These are phyloP conservation scores for Terfezia claveryi DNA, from an alignment of 495 filamentous ascomycete species.

Conservation along the genomic window DNA sequence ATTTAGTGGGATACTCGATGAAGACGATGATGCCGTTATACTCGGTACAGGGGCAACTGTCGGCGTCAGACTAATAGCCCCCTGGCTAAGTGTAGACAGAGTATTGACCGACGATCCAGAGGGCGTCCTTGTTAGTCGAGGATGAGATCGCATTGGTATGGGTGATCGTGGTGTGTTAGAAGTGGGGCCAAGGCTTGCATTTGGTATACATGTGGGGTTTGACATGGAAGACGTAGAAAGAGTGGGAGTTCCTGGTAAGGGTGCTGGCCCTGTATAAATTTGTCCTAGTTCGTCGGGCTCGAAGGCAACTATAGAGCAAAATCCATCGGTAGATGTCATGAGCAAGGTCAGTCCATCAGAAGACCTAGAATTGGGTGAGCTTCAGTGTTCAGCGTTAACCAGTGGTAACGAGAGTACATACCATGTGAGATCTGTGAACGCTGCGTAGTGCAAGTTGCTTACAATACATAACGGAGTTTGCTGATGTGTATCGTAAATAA, in stretches of 20 bases:
- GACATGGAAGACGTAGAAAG: constrained; percentile 13
- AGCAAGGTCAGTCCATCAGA: constrained; percentile 75
- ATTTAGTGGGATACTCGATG: constrained; percentile 33
- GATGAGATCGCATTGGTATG: constrained; percentile 27
- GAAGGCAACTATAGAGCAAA: constrained; percentile 83
- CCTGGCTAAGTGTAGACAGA: constrained; percentile 21
- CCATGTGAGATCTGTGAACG: constrained; percentile 93
- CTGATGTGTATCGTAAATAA: constrained; percentile 95
- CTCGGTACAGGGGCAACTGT: constrained; percentile 51
- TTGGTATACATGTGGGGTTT: constrained; percentile 42
- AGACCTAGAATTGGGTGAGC: constrained; percentile 37
- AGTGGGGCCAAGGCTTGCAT: constrained; percentile 29
- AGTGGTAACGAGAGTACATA: constrained; percentile 24
- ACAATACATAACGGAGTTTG: constrained; percentile 77
- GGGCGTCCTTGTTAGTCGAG: constrained; percentile 60
- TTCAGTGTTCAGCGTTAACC: neutral
- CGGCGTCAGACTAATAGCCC: constrained; percentile 37
- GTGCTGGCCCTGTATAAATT: neutral
- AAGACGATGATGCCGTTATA: constrained; percentile 24
- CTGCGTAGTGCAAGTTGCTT: constrained; percentile 90
- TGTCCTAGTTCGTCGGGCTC: constrained; percentile 56
- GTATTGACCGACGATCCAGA: constrained; percentile 72
- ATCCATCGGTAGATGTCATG: constrained; percentile 94
- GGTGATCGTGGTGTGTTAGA: constrained; percentile 27
- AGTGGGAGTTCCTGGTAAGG: constrained; percentile 3